Evolutionary conservation across 495 filamentous ascomycete genomes (phyloP), one percentile per base, ranked within the genome.

Genomic region (Aspergillus ellipticus): DNA sequence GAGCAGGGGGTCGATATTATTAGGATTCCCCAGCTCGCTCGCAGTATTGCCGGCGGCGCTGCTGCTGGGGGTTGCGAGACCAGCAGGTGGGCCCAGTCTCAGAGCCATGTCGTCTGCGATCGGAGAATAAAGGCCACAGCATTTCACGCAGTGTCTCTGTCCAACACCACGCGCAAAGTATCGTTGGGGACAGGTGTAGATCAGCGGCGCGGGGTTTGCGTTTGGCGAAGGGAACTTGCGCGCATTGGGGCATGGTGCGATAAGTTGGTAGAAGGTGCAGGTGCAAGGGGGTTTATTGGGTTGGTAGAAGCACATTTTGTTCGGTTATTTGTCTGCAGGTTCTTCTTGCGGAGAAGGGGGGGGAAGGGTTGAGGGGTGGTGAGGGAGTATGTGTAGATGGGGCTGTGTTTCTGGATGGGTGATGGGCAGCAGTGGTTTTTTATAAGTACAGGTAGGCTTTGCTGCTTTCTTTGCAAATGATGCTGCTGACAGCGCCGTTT

Each of bases 221-320:
- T 16, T 57, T 53, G 53, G 62, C 41, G 54, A 58, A 51, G 46
- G 46, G 42, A 26, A 45, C 42, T 35, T n/a, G n/a, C n/a, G n/a
- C n/a, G 17, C 37, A 42, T 46, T 4, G 55, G 54, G 24, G 33
- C 65, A 58, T 28, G 66, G 54, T 55, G 67, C 61, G 66, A 62
- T 22, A 53, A 71, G 58, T 64, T 60, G 59, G 48, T 49, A 45
- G 57, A 60, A 62, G 41, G 51, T 19, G 53, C 63, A 62, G 59
- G 55, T 64, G 54, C 56, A 67, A 51, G 42, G 50, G 1, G 51
- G 54, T 26, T 51, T 55, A 58, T 62, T 65, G 58, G 57, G 59
- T 46, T 58, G 33, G 57, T 63, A 65, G 51, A 41, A 62, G 51
- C 58, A 62, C 59, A 60, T 61, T 53, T 57, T 59, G 2, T 28